phyloP scores from a whole-genome alignment of 176 grass and related monocot genomes.

The Oryza longistaminata region DNA sequence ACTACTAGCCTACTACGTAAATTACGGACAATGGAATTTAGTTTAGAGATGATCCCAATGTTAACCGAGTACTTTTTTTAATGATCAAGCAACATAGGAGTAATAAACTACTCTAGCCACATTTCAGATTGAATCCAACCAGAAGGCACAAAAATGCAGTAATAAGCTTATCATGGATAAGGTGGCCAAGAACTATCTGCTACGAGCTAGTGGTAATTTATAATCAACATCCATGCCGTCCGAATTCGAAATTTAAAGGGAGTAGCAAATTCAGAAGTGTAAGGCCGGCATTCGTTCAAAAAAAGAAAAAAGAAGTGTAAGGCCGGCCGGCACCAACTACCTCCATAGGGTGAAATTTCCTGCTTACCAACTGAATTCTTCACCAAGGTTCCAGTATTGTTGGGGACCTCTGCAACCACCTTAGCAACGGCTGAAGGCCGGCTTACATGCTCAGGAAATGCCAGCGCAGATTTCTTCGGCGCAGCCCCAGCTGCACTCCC shows the following conservation, averaged over 20 bases:
- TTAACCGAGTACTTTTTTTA: background rate
- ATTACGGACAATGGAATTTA: background rate
- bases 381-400: constrained; percentile 23
- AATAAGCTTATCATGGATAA: background rate
- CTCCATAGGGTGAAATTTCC: background rate
- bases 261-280: background rate
- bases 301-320: background rate
- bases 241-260: background rate
- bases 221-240: background rate
- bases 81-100: too few species aligned
- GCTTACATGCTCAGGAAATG: constrained; percentile 47
- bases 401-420: constrained; percentile 51
- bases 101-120: background rate
- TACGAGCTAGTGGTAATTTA: background rate
- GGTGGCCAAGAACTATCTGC: background rate
- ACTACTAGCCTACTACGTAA: background rate
- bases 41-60: background rate
- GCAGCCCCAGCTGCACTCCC: constrained; percentile 25
- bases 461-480: constrained; percentile 58
- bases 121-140: background rate
- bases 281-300: background rate
- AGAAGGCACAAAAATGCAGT: background rate
- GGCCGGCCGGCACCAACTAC: background rate
- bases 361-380: constrained; percentile 47
- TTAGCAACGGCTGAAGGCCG: constrained; percentile 46